Conservation (phyloP, 2,329 filamentous ascomycete species). For the Didymella pomorum region DNA sequence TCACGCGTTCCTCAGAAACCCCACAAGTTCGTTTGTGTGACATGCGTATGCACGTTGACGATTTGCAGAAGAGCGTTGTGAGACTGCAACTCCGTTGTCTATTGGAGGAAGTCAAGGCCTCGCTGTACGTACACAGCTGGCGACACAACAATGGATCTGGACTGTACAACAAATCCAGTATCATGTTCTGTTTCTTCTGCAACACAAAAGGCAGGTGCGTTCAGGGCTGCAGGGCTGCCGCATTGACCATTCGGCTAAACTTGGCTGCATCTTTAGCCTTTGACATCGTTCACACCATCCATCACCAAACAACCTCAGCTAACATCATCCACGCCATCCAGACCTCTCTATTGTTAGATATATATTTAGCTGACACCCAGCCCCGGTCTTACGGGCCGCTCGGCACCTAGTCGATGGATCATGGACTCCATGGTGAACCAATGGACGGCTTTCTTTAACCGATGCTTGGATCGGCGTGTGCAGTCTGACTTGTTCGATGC, state of each 20-base stretch:
- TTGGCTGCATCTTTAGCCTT: constrained; percentile 5
- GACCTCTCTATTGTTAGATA: constrained; percentile 29
- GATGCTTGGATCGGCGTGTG: constrained; percentile 46
- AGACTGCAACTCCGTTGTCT: no score
- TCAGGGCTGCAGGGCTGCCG: not conserved
- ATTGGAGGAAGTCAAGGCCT: no score
- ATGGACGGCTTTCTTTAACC: constrained; percentile 47
- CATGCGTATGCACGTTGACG: not conserved
- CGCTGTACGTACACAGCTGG: no score
- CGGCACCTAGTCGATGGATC: constrained; percentile 31
- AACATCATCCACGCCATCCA: constrained; percentile 20
- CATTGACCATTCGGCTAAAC: constrained; percentile 14
- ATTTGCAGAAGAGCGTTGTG: no score
- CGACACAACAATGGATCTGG: no score
- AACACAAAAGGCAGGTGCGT: not conserved
- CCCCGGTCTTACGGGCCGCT: constrained; percentile 24
- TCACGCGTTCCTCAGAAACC: not conserved
- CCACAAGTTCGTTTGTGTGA: not conserved
- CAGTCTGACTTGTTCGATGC: constrained; percentile 45
- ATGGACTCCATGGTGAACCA: constrained; percentile 48
- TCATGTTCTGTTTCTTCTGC: no score
- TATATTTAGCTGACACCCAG: constrained; percentile 21
- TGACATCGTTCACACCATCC: constrained; percentile 14
- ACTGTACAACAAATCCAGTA: no score
- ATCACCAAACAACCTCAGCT: constrained; percentile 15